Percentiles rank a stretch among this genome's conserved stretches.
Conservation (phyloP, 1,284 basidiomycete genomes). For the Quambalaria eucalypti region DNA sequence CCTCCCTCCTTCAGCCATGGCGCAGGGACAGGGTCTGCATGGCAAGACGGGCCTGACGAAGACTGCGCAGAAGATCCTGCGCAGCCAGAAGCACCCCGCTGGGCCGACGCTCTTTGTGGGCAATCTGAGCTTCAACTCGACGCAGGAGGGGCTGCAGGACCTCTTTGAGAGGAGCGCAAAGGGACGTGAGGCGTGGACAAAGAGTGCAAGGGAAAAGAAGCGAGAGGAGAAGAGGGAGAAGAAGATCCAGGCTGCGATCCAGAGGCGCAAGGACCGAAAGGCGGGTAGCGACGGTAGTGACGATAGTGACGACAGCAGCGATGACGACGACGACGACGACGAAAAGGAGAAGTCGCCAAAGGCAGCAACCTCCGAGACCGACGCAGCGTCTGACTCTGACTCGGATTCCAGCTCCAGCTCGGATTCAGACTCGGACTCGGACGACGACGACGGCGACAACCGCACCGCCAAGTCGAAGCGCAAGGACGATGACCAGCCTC, state of each 20-base stretch:
- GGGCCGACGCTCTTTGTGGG: slow-evolving; percentile 77
- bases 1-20: neutral
- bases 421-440: neutral
- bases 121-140: slow-evolving; percentile 80
- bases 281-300: slow-evolving; percentile 22
- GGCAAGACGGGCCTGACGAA: slow-evolving; percentile 56
- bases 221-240: slow-evolving; percentile 5
- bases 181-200: slow-evolving; percentile 11
- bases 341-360: neutral
- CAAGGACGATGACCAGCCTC: neutral
- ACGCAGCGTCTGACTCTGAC: neutral
- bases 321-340: slow-evolving; percentile 45
- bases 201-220: slow-evolving; percentile 4
- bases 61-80: slow-evolving; percentile 70
- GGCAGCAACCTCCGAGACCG: neutral
- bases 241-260: neutral
- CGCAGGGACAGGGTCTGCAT: slow-evolving; percentile 4
- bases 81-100: slow-evolving; percentile 70
- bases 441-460: neutral
- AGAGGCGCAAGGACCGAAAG: slow-evolving; percentile 8
- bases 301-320: slow-evolving; percentile 17
- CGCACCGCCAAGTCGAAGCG: slow-evolving; percentile 1
- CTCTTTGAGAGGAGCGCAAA: slow-evolving; percentile 55
- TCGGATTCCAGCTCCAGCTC: neutral
- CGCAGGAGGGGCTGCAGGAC: slow-evolving; percentile 60